These are phyloP conservation scores for Aspergillus fijiensis DNA, from an alignment of 2,329 filamentous ascomycete species.

Conservation along the genomic window DNA sequence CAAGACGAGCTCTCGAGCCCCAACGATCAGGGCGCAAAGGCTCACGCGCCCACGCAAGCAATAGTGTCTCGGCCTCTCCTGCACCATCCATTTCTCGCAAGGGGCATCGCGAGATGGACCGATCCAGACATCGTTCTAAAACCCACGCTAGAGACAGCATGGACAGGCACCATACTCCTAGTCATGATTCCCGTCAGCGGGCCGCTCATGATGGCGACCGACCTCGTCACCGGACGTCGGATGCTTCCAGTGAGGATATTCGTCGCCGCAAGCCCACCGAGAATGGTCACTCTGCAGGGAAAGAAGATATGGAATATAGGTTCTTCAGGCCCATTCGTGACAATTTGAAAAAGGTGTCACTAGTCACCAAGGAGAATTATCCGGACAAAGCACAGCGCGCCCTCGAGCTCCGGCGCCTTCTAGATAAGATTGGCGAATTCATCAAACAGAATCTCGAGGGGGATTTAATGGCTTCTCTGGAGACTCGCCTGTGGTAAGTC, in stretches of 20 bases:
- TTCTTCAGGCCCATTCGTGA: conserved; percentile 50
- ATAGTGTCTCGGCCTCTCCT: conserved; percentile 47
- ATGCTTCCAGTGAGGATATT: conserved; percentile 36
- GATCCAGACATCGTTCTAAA: conserved; percentile 42
- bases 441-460: conserved; percentile 43
- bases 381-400: conserved; percentile 47
- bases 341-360: conserved; percentile 44
- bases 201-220: conserved; percentile 36
- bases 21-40: conserved; percentile 88
- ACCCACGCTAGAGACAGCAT: conserved; percentile 44
- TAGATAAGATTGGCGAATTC: conserved; percentile 49
- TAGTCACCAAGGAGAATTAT: conserved; percentile 47
- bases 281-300: conserved; percentile 32
- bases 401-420: conserved; percentile 42
- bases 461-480: conserved; percentile 41
- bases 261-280: conserved; percentile 40
- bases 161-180: conserved; percentile 46
- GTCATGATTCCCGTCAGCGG: conserved; percentile 38
- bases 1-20: conserved; percentile 80
- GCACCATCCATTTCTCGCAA: conserved; percentile 45
- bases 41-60: conserved; percentile 34
- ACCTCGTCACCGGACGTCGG: conserved; percentile 33
- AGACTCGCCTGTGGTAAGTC: conserved; percentile 47
- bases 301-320: conserved; percentile 43
- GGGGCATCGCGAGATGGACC: conserved; percentile 43